Conservation (phyloP, 176 grass and related monocot species). For the Aegilops longissima region DNA sequence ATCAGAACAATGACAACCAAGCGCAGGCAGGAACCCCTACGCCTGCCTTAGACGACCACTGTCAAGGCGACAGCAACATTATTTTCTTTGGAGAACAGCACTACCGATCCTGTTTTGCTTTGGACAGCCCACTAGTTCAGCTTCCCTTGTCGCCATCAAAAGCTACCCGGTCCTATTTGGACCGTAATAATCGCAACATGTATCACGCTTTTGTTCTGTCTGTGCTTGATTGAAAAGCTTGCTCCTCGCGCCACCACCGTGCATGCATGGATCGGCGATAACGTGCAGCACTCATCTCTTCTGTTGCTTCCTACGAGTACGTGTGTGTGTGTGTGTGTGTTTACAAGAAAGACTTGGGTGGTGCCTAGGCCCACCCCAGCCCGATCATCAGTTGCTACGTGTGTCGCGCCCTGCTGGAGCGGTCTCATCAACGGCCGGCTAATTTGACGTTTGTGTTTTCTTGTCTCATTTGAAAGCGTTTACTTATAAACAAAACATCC, state of each 20-base stretch:
- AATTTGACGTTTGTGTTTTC: constrained; percentile 20
- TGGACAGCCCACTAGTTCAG: not conserved
- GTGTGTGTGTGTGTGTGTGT: too few relatives aligned
- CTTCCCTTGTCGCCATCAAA: constrained; percentile 4
- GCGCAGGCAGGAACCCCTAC: too few relatives aligned
- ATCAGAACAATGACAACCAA: not conserved
- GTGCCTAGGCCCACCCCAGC: too few relatives aligned
- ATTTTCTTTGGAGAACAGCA: not conserved
- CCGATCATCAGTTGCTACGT: too few relatives aligned
- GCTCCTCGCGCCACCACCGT: too few relatives aligned
- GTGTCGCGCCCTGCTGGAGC: not conserved
- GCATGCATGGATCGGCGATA: too few relatives aligned
- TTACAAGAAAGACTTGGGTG: too few relatives aligned
- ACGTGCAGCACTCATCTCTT: too few relatives aligned
- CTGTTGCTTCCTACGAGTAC: too few relatives aligned
- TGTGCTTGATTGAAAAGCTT: not conserved
- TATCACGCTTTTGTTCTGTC: not conserved
- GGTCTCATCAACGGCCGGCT: not conserved
- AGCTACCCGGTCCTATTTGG: not conserved
- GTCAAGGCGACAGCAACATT: not conserved
- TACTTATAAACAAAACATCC: not conserved
- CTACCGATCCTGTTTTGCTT: not conserved
- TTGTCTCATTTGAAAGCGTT: not conserved
- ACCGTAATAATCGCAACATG: not conserved
- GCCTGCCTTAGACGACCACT: too few relatives aligned